phyloP scores from a whole-genome alignment of 805 yeast species.

The Wickerhamiella dianesei region DNA sequence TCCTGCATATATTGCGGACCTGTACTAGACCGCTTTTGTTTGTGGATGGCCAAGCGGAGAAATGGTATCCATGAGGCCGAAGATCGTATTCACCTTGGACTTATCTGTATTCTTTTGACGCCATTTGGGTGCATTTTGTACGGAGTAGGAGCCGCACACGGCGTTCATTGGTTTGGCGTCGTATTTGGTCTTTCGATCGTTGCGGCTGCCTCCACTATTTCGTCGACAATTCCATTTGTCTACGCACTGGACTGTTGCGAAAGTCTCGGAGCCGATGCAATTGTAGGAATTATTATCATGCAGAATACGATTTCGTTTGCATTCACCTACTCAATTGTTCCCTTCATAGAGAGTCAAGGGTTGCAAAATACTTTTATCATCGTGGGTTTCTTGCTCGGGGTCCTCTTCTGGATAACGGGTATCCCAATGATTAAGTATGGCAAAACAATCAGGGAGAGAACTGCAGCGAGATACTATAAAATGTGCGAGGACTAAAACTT shows the following conservation, averaged over 20 bases:
- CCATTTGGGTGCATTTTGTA: constrained; percentile 45
- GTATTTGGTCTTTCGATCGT: constrained; percentile 43
- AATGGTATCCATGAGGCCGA: constrained; percentile 45
- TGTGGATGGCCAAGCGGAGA: constrained; percentile 35
- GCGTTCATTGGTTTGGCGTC: constrained; percentile 42
- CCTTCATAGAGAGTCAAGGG: constrained; percentile 42
- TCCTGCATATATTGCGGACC: constrained; percentile 38
- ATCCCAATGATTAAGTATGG: constrained; percentile 31
- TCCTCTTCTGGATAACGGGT: constrained; percentile 23
- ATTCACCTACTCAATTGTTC: constrained; percentile 47
- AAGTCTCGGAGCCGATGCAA: constrained; percentile 39
- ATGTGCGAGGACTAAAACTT: not conserved
- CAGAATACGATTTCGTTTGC: constrained; percentile 44
- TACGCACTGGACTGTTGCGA: constrained; percentile 45
- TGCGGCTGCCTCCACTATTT: constrained; percentile 42
- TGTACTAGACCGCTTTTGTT: constrained; percentile 38
- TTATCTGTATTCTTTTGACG: constrained; percentile 35
- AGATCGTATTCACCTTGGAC: constrained; percentile 42
- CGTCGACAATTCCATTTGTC: constrained; percentile 34
- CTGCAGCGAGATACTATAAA: constrained; percentile 16
- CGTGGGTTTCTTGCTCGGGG: constrained; percentile 32
- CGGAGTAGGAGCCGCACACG: constrained; percentile 50
- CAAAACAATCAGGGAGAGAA: constrained; percentile 24
- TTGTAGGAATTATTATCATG: constrained; percentile 43
- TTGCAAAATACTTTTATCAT: constrained; percentile 43